Conservation (phyloP, 192 early-diverging fungal species). For the Umbelopsis isabellina region DNA sequence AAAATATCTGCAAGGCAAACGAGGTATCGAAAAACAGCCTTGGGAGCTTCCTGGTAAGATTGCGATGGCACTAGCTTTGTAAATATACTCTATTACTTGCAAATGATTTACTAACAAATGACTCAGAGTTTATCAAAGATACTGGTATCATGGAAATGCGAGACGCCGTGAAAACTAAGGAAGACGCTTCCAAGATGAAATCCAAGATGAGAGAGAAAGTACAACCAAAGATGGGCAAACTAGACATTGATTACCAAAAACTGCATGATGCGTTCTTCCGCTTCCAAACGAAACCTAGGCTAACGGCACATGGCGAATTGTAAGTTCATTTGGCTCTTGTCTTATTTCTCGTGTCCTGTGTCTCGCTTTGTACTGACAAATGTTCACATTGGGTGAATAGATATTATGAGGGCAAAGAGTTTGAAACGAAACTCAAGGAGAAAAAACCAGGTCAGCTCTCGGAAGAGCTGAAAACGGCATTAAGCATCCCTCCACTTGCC, state of each 20-base stretch:
- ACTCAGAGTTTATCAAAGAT: constrained; percentile 91
- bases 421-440: constrained; percentile 84
- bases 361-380: neutral
- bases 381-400: constrained; percentile 26
- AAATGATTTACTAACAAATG: neutral
- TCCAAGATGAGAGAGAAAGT: constrained; percentile 83
- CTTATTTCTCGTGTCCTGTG: no score
- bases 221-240: constrained; percentile 95
- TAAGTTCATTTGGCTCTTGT: constrained; percentile 50
- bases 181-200: constrained; percentile 80
- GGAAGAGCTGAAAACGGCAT: constrained; percentile 83
- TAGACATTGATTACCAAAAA: constrained; percentile 97
- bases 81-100: neutral
- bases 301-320: constrained; percentile 80
- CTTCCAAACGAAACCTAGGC: constrained; percentile 84
- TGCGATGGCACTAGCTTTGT: neutral
- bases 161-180: constrained; percentile 84
- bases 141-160: constrained; percentile 99
- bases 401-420: constrained; percentile 98
- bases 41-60: constrained; percentile 83
- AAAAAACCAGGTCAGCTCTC: constrained; percentile 88
- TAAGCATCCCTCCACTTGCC: constrained; percentile 89
- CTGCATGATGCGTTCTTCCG: constrained; percentile 97
- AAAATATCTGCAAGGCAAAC: constrained; percentile 96
- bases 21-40: constrained; percentile 93